phyloP scores from a whole-genome alignment of 192 early-diverging fungal genomes.

The Fimicolochytrium jonesii region DNA sequence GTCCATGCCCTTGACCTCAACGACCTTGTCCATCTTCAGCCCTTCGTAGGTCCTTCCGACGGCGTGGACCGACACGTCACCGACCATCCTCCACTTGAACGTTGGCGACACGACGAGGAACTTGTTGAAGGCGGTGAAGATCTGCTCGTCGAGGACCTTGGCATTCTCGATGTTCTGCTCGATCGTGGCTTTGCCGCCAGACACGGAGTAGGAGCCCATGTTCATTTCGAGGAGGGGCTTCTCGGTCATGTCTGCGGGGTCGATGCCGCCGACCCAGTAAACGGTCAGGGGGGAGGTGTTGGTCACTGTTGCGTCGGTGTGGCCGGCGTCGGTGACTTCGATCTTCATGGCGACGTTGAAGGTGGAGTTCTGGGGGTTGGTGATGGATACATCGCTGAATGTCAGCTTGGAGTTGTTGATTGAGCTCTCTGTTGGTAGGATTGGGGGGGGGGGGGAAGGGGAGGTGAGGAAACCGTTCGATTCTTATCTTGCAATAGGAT shows the following conservation, averaged over 20 bases:
- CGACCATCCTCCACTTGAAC: conserved; percentile 29
- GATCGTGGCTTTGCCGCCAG: conserved; percentile 22
- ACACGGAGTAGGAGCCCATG: conserved; percentile 21
- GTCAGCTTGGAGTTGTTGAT: conserved; percentile 30
- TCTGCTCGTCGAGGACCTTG: conserved; percentile 2
- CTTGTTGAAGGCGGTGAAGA: conserved; percentile 19
- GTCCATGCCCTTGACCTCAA: conserved; percentile 23
- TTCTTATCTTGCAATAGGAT: neutral
- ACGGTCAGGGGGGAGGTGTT: conserved; percentile 20
- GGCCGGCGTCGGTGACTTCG: conserved; percentile 29
- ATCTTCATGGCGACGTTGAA: conserved; percentile 19
- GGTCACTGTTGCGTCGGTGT: conserved; percentile 23
- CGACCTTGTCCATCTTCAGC: conserved; percentile 30
- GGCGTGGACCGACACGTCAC: conserved; percentile 13
- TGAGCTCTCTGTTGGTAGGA: conserved; percentile 8
- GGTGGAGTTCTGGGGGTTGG: conserved; percentile 10
- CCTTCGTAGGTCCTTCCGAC: conserved; percentile 34
- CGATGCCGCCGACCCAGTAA: conserved; percentile 18
- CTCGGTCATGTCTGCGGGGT: neutral
- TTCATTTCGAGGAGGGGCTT: conserved; percentile 22
- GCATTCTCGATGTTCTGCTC: conserved; percentile 8
- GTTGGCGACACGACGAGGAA: conserved; percentile 15
- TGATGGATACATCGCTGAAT: conserved; percentile 20
- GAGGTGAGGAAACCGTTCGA: neutral
- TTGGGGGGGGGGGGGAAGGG: too few species aligned